Evolutionary conservation across 2,329 filamentous ascomycete genomes (phyloP).

Genomic region (Nannizziopsis arthrosporioides): DNA sequence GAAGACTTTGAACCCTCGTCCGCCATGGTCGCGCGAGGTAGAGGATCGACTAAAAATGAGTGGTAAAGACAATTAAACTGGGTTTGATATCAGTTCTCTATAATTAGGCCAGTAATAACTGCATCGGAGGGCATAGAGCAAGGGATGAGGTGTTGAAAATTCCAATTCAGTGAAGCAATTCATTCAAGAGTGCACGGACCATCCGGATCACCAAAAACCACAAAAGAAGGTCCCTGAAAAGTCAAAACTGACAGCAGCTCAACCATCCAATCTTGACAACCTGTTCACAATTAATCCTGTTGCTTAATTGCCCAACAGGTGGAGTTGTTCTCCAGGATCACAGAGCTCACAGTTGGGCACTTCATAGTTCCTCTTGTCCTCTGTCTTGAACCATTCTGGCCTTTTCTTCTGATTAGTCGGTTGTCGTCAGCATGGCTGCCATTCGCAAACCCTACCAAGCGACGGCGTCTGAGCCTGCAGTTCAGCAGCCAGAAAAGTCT

Average conservation of each 20-base stretch:
- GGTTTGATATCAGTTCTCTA: too few species aligned
- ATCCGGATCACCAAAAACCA: slow-evolving; percentile 5
- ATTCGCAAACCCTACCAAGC: slow-evolving; percentile 17
- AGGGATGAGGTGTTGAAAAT: not conserved
- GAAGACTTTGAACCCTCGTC: slow-evolving; percentile 30
- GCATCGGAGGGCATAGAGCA: too few species aligned
- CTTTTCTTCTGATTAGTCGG: slow-evolving; percentile 18
- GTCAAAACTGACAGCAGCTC: slow-evolving; percentile 8
- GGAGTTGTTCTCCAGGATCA: not conserved
- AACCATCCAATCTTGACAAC: slow-evolving; percentile 2
- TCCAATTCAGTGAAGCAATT: not conserved
- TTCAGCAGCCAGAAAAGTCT: slow-evolving; percentile 12
- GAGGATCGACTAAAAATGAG: not conserved
- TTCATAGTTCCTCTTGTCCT: not conserved
- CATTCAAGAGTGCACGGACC: slow-evolving; percentile 20
- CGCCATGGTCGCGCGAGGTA: slow-evolving; percentile 21
- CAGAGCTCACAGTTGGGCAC: not conserved
- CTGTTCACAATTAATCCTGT: not conserved
- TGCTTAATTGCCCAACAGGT: not conserved
- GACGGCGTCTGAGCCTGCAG: slow-evolving; percentile 29
- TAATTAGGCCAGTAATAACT: too few species aligned
- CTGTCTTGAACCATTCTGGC: not conserved
- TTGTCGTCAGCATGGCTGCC: slow-evolving; percentile 30
- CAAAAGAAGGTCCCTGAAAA: slow-evolving; percentile 9
- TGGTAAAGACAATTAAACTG: too few species aligned